phyloP scores from a whole-genome alignment of 345 rosid genomes.

The Lepidium aucheri region DNA sequence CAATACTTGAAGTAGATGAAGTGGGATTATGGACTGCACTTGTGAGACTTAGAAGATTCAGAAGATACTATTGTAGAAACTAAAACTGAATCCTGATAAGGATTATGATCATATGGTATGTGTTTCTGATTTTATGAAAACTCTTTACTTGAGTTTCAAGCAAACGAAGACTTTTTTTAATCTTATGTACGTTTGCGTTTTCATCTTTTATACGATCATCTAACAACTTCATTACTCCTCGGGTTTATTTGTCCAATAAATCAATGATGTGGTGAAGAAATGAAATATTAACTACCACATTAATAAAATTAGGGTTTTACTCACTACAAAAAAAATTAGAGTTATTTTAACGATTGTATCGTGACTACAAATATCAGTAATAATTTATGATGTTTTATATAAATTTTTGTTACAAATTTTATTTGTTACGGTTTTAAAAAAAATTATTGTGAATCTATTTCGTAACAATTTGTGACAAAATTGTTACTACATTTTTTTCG shows the following conservation, averaged over 20 bases:
- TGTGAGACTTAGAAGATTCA: constrained; percentile 19
- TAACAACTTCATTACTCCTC: background rate
- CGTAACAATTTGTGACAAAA: no score
- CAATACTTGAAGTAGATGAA: background rate
- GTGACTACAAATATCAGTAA: no score
- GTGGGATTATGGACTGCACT: constrained; percentile 30
- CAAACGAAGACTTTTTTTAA: background rate
- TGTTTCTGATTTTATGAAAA: background rate
- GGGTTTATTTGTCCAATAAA: background rate
- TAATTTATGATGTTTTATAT: no score
- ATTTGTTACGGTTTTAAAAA: no score
- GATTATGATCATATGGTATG: background rate
- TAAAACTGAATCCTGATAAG: background rate
- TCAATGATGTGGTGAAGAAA: background rate
- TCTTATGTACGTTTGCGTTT: background rate
- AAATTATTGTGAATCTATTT: no score
- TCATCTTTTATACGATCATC: background rate
- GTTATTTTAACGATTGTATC: no score
- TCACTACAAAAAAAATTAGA: no score
- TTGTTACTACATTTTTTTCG: no score
- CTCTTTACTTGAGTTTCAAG: background rate
- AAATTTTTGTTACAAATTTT: no score
- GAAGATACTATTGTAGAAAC: constrained; percentile 17
- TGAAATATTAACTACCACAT: background rate
- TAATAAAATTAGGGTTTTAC: background rate